Percentiles rank a stretch among this genome's conserved stretches.
These are phyloP conservation scores for Globomyces pollinis-pini DNA, from an alignment of 192 early-diverging fungal genomes.

Conservation along the genomic window DNA sequence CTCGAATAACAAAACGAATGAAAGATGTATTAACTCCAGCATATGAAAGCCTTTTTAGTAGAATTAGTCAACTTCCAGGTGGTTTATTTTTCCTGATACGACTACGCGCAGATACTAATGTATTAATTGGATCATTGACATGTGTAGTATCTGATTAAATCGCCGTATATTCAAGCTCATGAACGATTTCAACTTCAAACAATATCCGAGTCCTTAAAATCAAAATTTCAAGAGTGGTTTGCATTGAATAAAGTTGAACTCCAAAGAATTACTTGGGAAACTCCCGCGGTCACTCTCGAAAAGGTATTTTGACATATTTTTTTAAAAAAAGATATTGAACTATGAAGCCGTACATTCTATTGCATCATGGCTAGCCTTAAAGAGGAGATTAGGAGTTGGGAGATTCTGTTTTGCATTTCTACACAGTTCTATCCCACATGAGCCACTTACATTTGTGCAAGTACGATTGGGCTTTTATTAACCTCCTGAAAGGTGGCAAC, in stretches of 20 bases:
- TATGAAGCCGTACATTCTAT: conserved; percentile 92
- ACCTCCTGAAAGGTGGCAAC: no score
- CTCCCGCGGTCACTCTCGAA: conserved; percentile 70
- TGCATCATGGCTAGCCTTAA: conserved; percentile 69
- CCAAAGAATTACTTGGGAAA: conserved; percentile 76
- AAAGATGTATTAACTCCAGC: not conserved
- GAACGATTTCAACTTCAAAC: conserved; percentile 27
- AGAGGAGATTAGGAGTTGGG: conserved; percentile 62
- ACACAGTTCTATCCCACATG: conserved; percentile 63
- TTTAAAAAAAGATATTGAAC: conserved; percentile 47
- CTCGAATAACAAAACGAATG: not conserved
- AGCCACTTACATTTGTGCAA: conserved; percentile 85
- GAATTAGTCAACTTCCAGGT: not conserved
- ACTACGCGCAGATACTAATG: not conserved
- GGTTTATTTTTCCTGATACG: not conserved
- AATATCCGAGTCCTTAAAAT: conserved; percentile 59
- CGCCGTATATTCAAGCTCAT: no score
- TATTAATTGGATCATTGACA: no score
- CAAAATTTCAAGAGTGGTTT: conserved; percentile 67
- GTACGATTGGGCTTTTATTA: conserved; percentile 23
- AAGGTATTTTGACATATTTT: conserved; percentile 45
- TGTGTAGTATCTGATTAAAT: no score
- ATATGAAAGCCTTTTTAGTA: not conserved
- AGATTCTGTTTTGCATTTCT: conserved; percentile 82
- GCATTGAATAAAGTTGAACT: conserved; percentile 65